Percentiles rank a stretch among this genome's conserved stretches.
These are phyloP conservation scores for Candida glaebosa DNA, from an alignment of 805 yeast species.

Conservation along the genomic window DNA sequence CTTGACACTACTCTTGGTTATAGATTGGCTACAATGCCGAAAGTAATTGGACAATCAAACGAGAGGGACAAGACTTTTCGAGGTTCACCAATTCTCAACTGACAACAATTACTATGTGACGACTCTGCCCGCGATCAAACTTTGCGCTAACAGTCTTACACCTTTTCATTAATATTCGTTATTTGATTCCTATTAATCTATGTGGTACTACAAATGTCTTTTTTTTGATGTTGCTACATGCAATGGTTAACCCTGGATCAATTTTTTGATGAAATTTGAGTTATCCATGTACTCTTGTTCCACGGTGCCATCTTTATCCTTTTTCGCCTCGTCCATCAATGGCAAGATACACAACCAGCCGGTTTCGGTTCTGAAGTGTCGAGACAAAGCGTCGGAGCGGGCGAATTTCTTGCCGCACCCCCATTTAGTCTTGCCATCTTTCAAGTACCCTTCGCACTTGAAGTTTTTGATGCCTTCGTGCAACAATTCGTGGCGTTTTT, in stretches of 20 bases:
- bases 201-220: too few relatives aligned
- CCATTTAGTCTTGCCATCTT: conserved; percentile 60
- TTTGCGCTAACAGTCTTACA: neutral
- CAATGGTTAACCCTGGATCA: conserved; percentile 14
- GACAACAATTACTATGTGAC: neutral
- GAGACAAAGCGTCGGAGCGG: conserved; percentile 70
- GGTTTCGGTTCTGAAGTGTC: conserved; percentile 74
- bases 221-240: too few relatives aligned
- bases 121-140: neutral
- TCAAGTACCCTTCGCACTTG: conserved; percentile 59
- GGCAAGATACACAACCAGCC: conserved; percentile 70
- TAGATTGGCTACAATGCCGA: too few relatives aligned
- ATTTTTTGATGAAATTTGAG: conserved; percentile 15
- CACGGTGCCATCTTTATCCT: conserved; percentile 14
- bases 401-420: conserved; percentile 76
- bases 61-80: too few relatives aligned
- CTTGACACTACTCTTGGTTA: too few relatives aligned
- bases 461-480: conserved; percentile 72
- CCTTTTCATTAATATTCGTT: neutral
- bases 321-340: conserved; percentile 56
- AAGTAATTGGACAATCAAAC: too few relatives aligned
- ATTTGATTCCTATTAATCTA: neutral
- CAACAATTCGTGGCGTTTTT: conserved; percentile 70
- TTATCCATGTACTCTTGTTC: conserved; percentile 15
- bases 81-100: neutral